Percentiles rank a stretch among this genome's conserved stretches.
Conservation (phyloP, 441 rosid genomes). For the Monsonia emarginata region DNA sequence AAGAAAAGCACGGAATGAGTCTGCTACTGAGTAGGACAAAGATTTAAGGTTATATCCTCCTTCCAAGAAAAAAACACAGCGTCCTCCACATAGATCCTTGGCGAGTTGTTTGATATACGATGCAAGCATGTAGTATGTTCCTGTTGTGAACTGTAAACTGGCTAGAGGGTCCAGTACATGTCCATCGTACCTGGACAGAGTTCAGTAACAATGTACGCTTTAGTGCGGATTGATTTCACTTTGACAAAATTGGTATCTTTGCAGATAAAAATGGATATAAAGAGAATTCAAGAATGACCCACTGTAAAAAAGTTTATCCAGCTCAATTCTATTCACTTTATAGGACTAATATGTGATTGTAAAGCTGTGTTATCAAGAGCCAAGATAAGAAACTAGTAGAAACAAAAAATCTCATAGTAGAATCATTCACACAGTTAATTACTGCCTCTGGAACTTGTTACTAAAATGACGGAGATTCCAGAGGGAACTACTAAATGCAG, state of each 20-base stretch:
- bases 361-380: too few relatives aligned
- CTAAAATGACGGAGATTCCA: neutral
- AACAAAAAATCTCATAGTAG: neutral
- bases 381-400: too few relatives aligned
- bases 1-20: constrained; percentile 74
- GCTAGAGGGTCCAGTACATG: constrained; percentile 85
- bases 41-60: constrained; percentile 93
- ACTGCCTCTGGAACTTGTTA: neutral
- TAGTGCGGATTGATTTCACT: neutral
- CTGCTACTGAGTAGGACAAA: constrained; percentile 76
- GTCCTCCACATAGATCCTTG: constrained; percentile 67
- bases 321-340: too few relatives aligned
- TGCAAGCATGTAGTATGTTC: constrained; percentile 68
- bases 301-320: too few relatives aligned
- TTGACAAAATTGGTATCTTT: too few relatives aligned
- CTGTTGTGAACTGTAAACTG: constrained; percentile 74
- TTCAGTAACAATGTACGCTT: neutral
- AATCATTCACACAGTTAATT: neutral
- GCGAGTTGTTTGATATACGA: constrained; percentile 71
- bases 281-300: too few relatives aligned
- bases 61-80: constrained; percentile 81
- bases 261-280: neutral
- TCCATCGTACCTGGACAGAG: constrained; percentile 50
- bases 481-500: neutral
- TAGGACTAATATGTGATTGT: too few relatives aligned